Conservation (phyloP, 2,329 filamentous ascomycete genomes). For the Scolecobasidium constrictum region DNA sequence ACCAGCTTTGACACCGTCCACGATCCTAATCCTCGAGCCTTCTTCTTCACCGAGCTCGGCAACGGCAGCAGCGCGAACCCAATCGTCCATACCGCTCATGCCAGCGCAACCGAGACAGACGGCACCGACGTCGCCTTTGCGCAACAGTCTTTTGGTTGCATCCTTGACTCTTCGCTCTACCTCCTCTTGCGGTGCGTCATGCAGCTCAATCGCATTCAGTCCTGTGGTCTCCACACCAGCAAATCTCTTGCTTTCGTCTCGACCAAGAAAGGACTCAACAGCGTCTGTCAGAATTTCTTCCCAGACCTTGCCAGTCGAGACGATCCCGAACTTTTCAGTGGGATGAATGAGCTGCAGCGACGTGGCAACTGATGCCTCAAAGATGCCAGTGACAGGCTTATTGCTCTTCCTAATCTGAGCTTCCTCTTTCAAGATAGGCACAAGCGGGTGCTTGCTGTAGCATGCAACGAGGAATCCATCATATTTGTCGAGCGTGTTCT, state of each 20-base stretch:
- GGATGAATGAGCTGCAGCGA: slow-evolving; percentile 45
- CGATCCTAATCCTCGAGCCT: slow-evolving; percentile 52
- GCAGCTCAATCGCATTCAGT: slow-evolving; percentile 67
- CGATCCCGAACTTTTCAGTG: slow-evolving; percentile 63
- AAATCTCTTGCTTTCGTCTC: slow-evolving; percentile 42
- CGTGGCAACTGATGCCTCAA: slow-evolving; percentile 67
- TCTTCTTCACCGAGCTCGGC: slow-evolving; percentile 51
- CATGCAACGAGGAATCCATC: slow-evolving; percentile 81
- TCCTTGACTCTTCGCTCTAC: slow-evolving; percentile 55
- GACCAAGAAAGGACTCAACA: slow-evolving; percentile 53
- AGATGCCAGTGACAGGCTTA: slow-evolving; percentile 66
- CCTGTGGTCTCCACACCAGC: slow-evolving; percentile 76
- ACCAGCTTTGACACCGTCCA: slow-evolving; percentile 71
- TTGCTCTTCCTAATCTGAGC: slow-evolving; percentile 23
- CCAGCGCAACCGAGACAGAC: slow-evolving; percentile 83
- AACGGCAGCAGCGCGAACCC: slow-evolving; percentile 58
- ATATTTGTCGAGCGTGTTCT: slow-evolving; percentile 36
- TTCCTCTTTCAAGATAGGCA: slow-evolving; percentile 45
- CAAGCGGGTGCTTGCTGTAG: slow-evolving; percentile 75
- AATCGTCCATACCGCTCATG: slow-evolving; percentile 75
- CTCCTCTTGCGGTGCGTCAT: slow-evolving; percentile 53
- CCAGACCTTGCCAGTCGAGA: slow-evolving; percentile 82
- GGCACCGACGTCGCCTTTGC: slow-evolving; percentile 45
- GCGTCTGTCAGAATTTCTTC: slow-evolving; percentile 58
- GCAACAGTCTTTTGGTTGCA: slow-evolving; percentile 57